Evolutionary conservation across 345 rosid species (phyloP), one percentile per base, ranked within the genome.

Genomic region (Dipteronia sinensis): DNA sequence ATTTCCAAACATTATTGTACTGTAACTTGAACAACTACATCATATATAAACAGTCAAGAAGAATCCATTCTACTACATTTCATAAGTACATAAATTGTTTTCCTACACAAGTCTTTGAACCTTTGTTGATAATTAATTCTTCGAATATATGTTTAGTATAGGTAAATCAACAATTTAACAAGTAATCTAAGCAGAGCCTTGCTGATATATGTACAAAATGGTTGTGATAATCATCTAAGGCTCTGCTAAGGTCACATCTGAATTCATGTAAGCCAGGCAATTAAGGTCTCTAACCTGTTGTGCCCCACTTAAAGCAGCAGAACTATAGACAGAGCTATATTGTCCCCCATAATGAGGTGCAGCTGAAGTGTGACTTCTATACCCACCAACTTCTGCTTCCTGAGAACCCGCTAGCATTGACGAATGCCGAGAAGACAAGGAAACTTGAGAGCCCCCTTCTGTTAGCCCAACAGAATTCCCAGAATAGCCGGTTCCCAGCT

Each of bases 331-430:
- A 68, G 98, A 84, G 53, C 88, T 85, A 76, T 94, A 91, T 23
- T 86, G 94, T 6, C 91, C 90, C 55, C 94, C 95, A 31, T 90
- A 96, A 82, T 89, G 96, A 76, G 89, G 83, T 15, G 88, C 83
- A 46, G 91, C 75, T 9, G 94, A 84, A 42, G 87, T 47, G 78
- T 87, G 91, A 63, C 89, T 68, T 85, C 97, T 88, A 74, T 90
- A 94, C 4, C 89, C 94, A 75, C 88, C 87, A 61, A 80, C 83
- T 65, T 92, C 99, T 31, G 83, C 86, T 74, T 92, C 98, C 79
- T 89, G 95, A 68, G 92, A 66, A 78, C 81, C 82, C 80, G 87
- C 87, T n/a, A 87, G 70, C 16, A 90, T 72, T 27, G 94, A 84
- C 1, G 89, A 86, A 82, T 89, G 94, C 67, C 92, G 89, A 79